Conservation (phyloP, 2,329 filamentous ascomycete genomes). For the Ophiocordyceps camponoti-floridani region DNA sequence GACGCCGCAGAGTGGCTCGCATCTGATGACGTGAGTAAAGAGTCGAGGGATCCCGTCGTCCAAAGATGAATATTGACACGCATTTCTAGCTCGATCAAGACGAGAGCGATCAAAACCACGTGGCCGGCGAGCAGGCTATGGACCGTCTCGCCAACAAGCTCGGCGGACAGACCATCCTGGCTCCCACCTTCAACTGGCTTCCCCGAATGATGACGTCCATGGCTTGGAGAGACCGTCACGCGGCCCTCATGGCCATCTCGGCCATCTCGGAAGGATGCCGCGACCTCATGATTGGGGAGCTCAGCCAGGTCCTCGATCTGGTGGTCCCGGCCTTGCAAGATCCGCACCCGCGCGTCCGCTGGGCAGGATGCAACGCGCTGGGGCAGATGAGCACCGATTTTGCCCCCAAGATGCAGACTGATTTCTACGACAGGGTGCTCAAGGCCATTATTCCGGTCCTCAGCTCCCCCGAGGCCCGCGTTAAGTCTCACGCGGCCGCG, state of each 20-base stretch:
- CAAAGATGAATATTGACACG: conserved; percentile 8
- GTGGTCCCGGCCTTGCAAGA: conserved; percentile 87
- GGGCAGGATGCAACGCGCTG: conserved; percentile 95
- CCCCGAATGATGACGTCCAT: conserved; percentile 94
- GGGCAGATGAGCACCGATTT: conserved; percentile 99
- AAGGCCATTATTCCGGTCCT: conserved; percentile 86
- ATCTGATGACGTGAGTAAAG: conserved; percentile 63
- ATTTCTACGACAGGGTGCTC: conserved; percentile 76
- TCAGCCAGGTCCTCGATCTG: conserved; percentile 83
- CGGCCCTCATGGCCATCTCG: conserved; percentile 95
- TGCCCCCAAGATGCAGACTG: conserved; percentile 91
- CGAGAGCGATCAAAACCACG: conserved; percentile 92
- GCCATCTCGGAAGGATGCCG: conserved; percentile 95
- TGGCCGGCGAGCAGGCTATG: conserved; percentile 97
- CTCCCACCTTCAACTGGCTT: conserved; percentile 90
- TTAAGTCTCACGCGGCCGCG: conserved; percentile 94
- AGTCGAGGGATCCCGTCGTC: not conserved
- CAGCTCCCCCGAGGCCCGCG: conserved; percentile 74
- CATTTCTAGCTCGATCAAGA: conserved; percentile 61
- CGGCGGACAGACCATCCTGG: conserved; percentile 79
- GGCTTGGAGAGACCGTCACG: conserved; percentile 87
- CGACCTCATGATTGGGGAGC: conserved; percentile 85
- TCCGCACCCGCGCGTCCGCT: conserved; percentile 81
- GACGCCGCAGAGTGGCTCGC: conserved; percentile 87
- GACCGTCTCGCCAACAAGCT: conserved; percentile 94